Percentiles rank a stretch among this genome's conserved stretches.
Conservation (phyloP, 2,329 filamentous ascomycete genomes). For the Aspergillus glaucus region DNA sequence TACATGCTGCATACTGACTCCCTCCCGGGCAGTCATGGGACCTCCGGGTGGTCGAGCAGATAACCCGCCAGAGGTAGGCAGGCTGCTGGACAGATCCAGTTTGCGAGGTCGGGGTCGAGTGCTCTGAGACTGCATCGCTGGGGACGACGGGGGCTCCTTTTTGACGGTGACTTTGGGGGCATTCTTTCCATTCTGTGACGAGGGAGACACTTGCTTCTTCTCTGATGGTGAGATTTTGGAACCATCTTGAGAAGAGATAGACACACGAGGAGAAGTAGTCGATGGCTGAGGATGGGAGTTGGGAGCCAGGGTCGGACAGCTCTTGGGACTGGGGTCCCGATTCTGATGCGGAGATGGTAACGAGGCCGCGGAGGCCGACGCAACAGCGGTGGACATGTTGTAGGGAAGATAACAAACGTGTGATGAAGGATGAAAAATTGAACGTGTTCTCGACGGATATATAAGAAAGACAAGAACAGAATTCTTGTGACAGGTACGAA, state of each 20-base stretch:
- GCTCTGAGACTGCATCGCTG: slow-evolving; percentile 62
- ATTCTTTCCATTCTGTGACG: slow-evolving; percentile 44
- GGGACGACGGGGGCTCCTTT: slow-evolving; percentile 82
- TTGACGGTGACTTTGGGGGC: slow-evolving; percentile 85
- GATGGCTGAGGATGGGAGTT: slow-evolving; percentile 26
- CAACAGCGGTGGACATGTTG: slow-evolving; percentile 45
- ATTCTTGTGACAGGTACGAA: background rate
- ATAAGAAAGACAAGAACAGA: background rate
- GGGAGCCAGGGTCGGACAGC: slow-evolving; percentile 37
- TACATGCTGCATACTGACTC: slow-evolving; percentile 80
- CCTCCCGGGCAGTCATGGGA: slow-evolving; percentile 69
- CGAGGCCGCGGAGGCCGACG: slow-evolving; percentile 38
- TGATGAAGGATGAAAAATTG: background rate
- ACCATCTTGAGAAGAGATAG: slow-evolving; percentile 28
- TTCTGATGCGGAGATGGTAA: slow-evolving; percentile 39
- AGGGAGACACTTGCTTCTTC: slow-evolving; percentile 35
- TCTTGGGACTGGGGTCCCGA: slow-evolving; percentile 40
- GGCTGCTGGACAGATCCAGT: slow-evolving; percentile 40
- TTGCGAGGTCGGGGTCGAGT: slow-evolving; percentile 42
- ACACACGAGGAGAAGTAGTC: slow-evolving; percentile 28
- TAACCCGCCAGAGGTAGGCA: slow-evolving; percentile 40
- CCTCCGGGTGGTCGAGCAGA: slow-evolving; percentile 62
- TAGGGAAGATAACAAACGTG: background rate
- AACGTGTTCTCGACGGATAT: background rate
- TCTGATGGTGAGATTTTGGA: slow-evolving; percentile 30